Evolutionary conservation across 768 basidiomycete genomes (phyloP), one percentile per base, ranked within the genome.

Genomic region (Naganishia randhawae): DNA sequence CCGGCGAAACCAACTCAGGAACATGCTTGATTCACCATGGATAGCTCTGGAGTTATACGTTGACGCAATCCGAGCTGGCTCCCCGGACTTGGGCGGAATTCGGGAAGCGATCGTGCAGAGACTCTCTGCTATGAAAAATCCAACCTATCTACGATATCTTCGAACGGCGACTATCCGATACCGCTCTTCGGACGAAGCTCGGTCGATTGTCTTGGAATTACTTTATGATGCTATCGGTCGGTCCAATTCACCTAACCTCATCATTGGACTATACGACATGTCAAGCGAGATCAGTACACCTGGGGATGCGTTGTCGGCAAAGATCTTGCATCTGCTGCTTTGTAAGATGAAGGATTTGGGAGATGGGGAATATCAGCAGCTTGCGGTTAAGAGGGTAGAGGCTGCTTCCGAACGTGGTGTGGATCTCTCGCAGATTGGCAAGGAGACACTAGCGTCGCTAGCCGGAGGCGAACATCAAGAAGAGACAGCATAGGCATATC

Each of bases 321-420:
- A 42, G 39, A 25, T 25, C 25, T 25, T 61, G 22, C 4, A 39
- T 37, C 17, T 41, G 17, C 22, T 61, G 35, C 9, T 61, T 14
- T 14, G 9, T 22, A 61, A 61, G 57, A 61, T 61, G 57, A 39
- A 42, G n/a, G 57, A 61, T 14, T 42, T 41, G 39, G 57, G 57
- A 11, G 57, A 61, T 27, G 8, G 27, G 10, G 57, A 3, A 11
- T 39, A 61, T 25, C 57, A 16, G n/a, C 57, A 61, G 32, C 33
- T 25, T 19, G 57, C 37, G 32, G 33, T 61, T 3, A 39, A 22
- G 11, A 39, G 25, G n/a, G 57, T 42, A 22, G 57, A 61, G 32
- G 57, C 22, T 2, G 57, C 13, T 19, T 41, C 16, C 10, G 22
- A 17, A 22, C 37, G 29, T 2, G 57, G 57, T 9, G 29, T 61